Conservation (phyloP, 1,139 yeast species). For the Lizanozyma gosingica region DNA sequence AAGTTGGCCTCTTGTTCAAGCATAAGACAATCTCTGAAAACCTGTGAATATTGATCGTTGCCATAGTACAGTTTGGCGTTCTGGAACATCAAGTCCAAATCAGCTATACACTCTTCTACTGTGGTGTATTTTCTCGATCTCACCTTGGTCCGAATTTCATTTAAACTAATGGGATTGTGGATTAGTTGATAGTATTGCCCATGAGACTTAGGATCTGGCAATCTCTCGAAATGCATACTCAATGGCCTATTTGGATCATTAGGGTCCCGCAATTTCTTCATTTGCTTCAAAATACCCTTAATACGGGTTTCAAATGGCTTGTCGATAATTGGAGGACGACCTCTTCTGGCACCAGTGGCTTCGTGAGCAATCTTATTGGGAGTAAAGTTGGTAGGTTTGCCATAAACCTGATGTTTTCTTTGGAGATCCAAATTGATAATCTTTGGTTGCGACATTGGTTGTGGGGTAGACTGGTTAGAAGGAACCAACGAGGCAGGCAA, state of each 20-base stretch:
- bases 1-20: constrained; percentile 56
- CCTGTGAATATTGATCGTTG: constrained; percentile 47
- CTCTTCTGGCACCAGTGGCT: constrained; percentile 69
- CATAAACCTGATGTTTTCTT: neutral
- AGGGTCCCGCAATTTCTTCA: constrained; percentile 63
- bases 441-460: neutral
- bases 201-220: constrained; percentile 63
- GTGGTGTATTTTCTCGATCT: constrained; percentile 75
- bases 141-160: constrained; percentile 73
- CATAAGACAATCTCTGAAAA: constrained; percentile 49
- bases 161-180: constrained; percentile 67
- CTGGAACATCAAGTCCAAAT: constrained; percentile 64
- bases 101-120: constrained; percentile 69
- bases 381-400: neutral
- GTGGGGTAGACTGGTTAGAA: neutral
- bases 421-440: neutral
- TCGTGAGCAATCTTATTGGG: constrained; percentile 8
- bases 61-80: constrained; percentile 60
- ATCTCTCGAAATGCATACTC: constrained; percentile 62
- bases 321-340: constrained; percentile 94
- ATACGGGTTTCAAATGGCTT: constrained; percentile 90
- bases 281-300: constrained; percentile 71
- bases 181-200: constrained; percentile 64
- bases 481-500: neutral
- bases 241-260: constrained; percentile 39